Conservation (phyloP, 768 basidiomycete genomes). For the Russula sp. region DNA sequence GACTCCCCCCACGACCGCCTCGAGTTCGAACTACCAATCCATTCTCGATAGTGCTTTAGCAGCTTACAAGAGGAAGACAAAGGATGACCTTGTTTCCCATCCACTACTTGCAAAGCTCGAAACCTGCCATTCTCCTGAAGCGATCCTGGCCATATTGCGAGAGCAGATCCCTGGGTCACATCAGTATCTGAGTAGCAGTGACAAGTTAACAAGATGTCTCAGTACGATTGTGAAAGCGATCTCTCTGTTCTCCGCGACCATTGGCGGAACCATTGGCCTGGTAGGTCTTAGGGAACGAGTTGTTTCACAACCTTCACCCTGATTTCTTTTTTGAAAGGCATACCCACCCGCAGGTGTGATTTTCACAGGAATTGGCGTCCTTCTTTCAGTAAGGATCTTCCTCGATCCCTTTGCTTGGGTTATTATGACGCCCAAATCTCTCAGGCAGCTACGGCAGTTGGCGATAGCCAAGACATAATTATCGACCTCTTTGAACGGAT, state of each 20-base stretch:
- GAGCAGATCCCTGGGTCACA: not conserved
- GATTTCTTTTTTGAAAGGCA: not conserved
- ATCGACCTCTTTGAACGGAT: not conserved
- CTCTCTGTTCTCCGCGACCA: not conserved
- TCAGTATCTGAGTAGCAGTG: not conserved
- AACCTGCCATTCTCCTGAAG: not conserved
- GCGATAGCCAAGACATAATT: not conserved
- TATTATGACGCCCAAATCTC: not conserved
- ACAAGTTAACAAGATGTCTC: not conserved
- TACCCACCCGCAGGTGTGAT: not conserved
- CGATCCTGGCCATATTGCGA: not conserved
- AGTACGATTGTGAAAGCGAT: not conserved
- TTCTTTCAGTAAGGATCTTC: not conserved
- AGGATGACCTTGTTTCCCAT: not conserved
- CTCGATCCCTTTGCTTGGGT: not conserved
- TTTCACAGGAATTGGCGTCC: not conserved
- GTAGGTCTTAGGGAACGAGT: not conserved
- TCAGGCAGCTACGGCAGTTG: not conserved
- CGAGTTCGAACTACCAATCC: not conserved
- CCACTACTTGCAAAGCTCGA: not conserved
- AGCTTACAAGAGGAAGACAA: not conserved
- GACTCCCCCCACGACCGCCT: not conserved
- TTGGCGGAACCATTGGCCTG: not conserved
- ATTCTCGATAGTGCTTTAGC: not conserved
- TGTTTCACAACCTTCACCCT: not conserved